These are phyloP conservation scores for Penicillium robsamsonii DNA, from an alignment of 495 filamentous ascomycete genomes.

Conservation along the genomic window DNA sequence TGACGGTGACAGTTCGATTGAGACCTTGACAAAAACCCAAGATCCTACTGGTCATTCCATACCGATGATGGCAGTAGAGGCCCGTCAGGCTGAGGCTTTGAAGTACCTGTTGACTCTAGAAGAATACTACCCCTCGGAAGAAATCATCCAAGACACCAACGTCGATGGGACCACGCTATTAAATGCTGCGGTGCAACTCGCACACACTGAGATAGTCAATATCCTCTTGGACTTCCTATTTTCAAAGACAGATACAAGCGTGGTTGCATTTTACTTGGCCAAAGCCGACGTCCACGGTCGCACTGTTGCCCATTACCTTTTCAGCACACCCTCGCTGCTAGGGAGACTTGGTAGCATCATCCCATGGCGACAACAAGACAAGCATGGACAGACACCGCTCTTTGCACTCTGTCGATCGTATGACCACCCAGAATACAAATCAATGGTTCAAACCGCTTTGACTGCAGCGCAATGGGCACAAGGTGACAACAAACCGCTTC, in stretches of 20 bases:
- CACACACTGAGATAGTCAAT: slow-evolving; percentile 71
- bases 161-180: slow-evolving; percentile 86
- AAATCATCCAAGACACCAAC: slow-evolving; percentile 78
- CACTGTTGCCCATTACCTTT: slow-evolving; percentile 93
- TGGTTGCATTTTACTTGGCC: slow-evolving; percentile 63
- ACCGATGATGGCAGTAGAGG: slow-evolving; percentile 94
- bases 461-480: slow-evolving; percentile 71
- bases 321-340: slow-evolving; percentile 82
- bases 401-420: slow-evolving; percentile 95
- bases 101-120: slow-evolving; percentile 73
- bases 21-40: slow-evolving; percentile 77
- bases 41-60: slow-evolving; percentile 80
- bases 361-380: slow-evolving; percentile 88
- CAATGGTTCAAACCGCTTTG: slow-evolving; percentile 81
- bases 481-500: slow-evolving; percentile 72
- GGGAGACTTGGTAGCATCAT: slow-evolving; percentile 67
- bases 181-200: slow-evolving; percentile 89
- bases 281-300: slow-evolving; percentile 80
- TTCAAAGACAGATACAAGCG: slow-evolving; percentile 47
- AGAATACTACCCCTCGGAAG: slow-evolving; percentile 65
- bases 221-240: slow-evolving; percentile 68
- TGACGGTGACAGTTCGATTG: slow-evolving; percentile 82
- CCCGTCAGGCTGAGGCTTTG: slow-evolving; percentile 64
- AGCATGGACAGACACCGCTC: slow-evolving; percentile 92
- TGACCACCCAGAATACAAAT: slow-evolving; percentile 81